Base-by-base conservation (phyloP, 208 protist genomes). In the Angomonas deanei region DNA sequence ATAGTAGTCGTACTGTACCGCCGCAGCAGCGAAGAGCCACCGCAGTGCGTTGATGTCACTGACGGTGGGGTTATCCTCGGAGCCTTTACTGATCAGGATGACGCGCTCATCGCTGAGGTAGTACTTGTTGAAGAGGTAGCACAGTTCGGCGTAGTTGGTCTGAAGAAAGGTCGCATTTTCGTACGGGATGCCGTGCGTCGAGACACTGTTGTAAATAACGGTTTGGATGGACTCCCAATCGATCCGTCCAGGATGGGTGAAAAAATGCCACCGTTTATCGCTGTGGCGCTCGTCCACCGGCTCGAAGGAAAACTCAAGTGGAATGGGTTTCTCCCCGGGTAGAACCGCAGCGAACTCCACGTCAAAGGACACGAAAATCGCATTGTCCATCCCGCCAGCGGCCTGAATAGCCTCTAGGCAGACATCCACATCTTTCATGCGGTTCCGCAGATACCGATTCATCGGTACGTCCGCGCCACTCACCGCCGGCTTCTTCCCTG, bases 31-130 rank as follows among this genome's bases (percentile, higher is more conserved):
- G 61, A 81, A 84, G 13, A 86, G 58, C 79, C 82, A 89, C 24
- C 70, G 78, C 13, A 90, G 27, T 11, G 76, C 78, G 30, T 84
- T 70, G 54, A 78, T 21, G 58, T 86, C 74, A 64, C 81, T 80
- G 11, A 75, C 11, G 42, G 71, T 62, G 3, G 76, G 76, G 28
- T 28, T 64, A 11, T 32, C 28, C 17, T 39, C 5, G 0, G 46
- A 32, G 2, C 78, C 80, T 30, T 91, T 82, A 61, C 74, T 85
- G 56, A 91, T 74, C 53, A 91, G 56, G n/a, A 88, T 68, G n/a
- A 82, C 71, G 6, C 49, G 32, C 19, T 61, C 54, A 59, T 65
- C 48, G n/a, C 24, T 24, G 28, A 88, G 39, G 55, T 67, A 84
- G 1, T 0, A 30, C 0, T 32, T 11, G 11, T 55, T 27, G 5